A percentile compares a stretch with the other conserved stretches of the same genome.
These are phyloP conservation scores for Pisolithus microcarpus DNA, from an alignment of 768 basidiomycete species.

Conservation along the genomic window DNA sequence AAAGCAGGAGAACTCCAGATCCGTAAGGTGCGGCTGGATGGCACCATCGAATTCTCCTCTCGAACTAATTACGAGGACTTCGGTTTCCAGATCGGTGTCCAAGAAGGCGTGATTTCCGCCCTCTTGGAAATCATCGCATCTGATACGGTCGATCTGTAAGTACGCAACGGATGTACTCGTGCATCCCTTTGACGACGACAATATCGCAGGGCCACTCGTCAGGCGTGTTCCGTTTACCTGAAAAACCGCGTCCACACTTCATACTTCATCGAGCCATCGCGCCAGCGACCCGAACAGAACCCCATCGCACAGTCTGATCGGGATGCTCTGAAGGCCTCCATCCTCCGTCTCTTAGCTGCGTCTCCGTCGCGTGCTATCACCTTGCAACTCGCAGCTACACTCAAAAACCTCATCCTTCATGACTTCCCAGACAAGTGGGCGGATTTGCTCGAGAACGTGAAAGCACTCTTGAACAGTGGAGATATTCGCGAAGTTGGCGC, in stretches of 20 bases:
- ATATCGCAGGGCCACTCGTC: slow-evolving; percentile 60
- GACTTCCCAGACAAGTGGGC: slow-evolving; percentile 82
- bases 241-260: slow-evolving; percentile 78
- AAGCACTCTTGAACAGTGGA: slow-evolving; percentile 52
- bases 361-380: slow-evolving; percentile 63
- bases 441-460: slow-evolving; percentile 57
- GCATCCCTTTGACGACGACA: not conserved
- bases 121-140: slow-evolving; percentile 80
- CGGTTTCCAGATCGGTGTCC: slow-evolving; percentile 54
- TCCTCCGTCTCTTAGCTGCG: slow-evolving; percentile 63
- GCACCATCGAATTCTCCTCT: not conserved
- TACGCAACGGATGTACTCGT: slow-evolving; percentile 20
- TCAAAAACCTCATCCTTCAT: slow-evolving; percentile 65
- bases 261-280: slow-evolving; percentile 45
- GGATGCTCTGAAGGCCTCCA: slow-evolving; percentile 57
- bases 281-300: slow-evolving; percentile 50
- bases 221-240: slow-evolving; percentile 81
- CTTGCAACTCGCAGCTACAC: slow-evolving; percentile 64
- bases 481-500: slow-evolving; percentile 72
- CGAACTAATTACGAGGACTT: slow-evolving; percentile 1
- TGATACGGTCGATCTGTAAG: slow-evolving; percentile 71
- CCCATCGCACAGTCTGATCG: slow-evolving; percentile 64
- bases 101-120: slow-evolving; percentile 80
- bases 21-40: slow-evolving; percentile 52
- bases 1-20: slow-evolving; percentile 84